Conservation (phyloP, 495 filamentous ascomycete species). For the Lindgomyces ingoldianus region DNA sequence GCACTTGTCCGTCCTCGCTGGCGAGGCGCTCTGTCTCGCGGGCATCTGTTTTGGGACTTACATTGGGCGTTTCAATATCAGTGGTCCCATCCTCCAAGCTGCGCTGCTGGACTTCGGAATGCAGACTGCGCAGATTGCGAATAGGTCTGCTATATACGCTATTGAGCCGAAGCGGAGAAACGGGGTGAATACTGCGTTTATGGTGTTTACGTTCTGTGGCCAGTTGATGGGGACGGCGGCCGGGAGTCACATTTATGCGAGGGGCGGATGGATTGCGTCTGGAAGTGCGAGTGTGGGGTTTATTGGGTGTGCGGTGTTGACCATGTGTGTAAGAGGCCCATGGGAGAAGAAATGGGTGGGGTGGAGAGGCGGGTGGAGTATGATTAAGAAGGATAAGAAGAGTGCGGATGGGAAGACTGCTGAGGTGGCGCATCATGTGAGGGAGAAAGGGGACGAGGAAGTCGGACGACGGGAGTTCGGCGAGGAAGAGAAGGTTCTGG, state of each 20-base stretch:
- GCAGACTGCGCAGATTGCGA: slow-evolving; percentile 75
- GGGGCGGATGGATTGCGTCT: slow-evolving; percentile 68
- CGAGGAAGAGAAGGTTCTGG: slow-evolving; percentile 23
- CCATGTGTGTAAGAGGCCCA: slow-evolving; percentile 65
- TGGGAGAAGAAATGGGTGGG: slow-evolving; percentile 72
- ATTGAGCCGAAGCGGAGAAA: slow-evolving; percentile 73
- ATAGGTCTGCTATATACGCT: slow-evolving; percentile 68
- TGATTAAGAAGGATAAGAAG: slow-evolving; percentile 45
- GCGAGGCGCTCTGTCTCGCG: slow-evolving; percentile 56
- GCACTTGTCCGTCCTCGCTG: slow-evolving; percentile 65
- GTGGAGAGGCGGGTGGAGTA: slow-evolving; percentile 68
- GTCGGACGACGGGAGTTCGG: slow-evolving; percentile 9
- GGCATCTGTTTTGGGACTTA: slow-evolving; percentile 76
- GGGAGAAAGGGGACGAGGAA: slow-evolving; percentile 28
- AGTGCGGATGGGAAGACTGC: slow-evolving; percentile 42
- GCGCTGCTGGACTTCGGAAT: slow-evolving; percentile 70
- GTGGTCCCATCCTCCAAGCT: slow-evolving; percentile 75
- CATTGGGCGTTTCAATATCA: slow-evolving; percentile 72
- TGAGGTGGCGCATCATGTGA: slow-evolving; percentile 27
- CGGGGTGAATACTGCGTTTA: slow-evolving; percentile 80
- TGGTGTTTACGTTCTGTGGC: slow-evolving; percentile 72
- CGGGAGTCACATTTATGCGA: slow-evolving; percentile 69
- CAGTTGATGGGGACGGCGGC: slow-evolving; percentile 75
- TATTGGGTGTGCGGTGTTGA: slow-evolving; percentile 57
- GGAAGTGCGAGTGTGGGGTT: slow-evolving; percentile 70